phyloP scores from a whole-genome alignment of 345 rosid species.

The Fremontodendron californicum region DNA sequence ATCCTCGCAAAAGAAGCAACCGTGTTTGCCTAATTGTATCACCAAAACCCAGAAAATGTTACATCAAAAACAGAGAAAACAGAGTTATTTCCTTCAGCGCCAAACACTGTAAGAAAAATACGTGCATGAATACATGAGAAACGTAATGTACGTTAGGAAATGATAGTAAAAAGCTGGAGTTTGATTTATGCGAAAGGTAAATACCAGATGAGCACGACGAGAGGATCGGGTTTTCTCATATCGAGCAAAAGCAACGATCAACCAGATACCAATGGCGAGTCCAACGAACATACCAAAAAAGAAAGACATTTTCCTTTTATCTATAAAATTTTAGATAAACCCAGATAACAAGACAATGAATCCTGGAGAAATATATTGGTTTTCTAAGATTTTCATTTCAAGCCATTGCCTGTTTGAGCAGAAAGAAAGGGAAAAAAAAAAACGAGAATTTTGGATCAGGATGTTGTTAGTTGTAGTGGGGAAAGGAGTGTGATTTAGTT shows the following conservation, averaged over 20 bases:
- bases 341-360: neutral
- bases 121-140: neutral
- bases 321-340: neutral
- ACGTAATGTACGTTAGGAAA: neutral
- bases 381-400: neutral
- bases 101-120: neutral
- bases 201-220: slow-evolving; percentile 53
- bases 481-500: neutral
- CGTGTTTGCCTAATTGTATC: slow-evolving; percentile 44
- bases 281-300: slow-evolving; percentile 50
- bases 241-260: slow-evolving; percentile 57
- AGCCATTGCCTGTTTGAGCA: neutral
- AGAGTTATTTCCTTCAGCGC: no score
- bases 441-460: neutral
- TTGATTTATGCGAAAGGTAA: neutral
- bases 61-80: neutral
- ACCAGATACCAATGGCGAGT: slow-evolving; percentile 44
- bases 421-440: neutral
- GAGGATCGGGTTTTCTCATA: slow-evolving; percentile 55
- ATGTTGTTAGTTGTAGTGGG: neutral
- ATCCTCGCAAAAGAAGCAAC: slow-evolving; percentile 84
- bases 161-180: neutral
- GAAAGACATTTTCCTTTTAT: slow-evolving; percentile 35
- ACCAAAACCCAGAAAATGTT: neutral
- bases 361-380: neutral